Evolutionary conservation across 2,329 filamentous ascomycete genomes (phyloP).

Genomic region (Ascocoryne sarcoides): DNA sequence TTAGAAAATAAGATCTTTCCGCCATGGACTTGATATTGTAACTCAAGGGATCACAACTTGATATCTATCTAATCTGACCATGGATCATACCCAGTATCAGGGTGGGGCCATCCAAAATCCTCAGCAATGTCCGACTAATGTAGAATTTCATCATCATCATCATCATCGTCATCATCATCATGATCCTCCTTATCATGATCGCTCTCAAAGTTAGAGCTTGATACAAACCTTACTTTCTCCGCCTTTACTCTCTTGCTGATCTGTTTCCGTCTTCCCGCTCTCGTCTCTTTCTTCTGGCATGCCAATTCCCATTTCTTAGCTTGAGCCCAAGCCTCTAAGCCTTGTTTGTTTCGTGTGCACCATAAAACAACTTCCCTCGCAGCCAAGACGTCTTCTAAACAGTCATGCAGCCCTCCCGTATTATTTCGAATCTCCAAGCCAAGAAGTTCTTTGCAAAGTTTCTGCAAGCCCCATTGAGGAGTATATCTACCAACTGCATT

Average conservation of each 20-base stretch:
- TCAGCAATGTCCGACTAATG: constrained; percentile 17
- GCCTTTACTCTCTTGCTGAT: constrained; percentile 28
- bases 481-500: constrained; percentile 26
- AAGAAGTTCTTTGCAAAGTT: constrained; percentile 30
- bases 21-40: too few species aligned
- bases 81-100: constrained; percentile 16
- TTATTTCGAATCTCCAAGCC: constrained; percentile 30
- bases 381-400: constrained; percentile 41
- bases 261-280: constrained; percentile 22
- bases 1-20: too few species aligned
- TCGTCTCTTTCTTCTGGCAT: constrained; percentile 1
- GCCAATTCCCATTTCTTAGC: constrained; percentile 14
- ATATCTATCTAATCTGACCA: constrained; percentile 18
- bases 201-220: background rate
- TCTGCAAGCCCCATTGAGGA: constrained; percentile 31
- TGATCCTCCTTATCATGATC: background rate
- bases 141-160: constrained; percentile 7
- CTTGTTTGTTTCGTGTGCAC: constrained; percentile 32
- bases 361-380: constrained; percentile 40
- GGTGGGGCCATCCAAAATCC: constrained; percentile 16
- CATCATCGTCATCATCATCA: background rate
- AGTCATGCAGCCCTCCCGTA: constrained; percentile 34
- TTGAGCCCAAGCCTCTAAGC: constrained; percentile 30
- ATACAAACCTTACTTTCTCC: background rate
- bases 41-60: too few species aligned